Conservation (phyloP, 2,329 filamentous ascomycete genomes). For the Zymoseptoria ardabiliae region DNA sequence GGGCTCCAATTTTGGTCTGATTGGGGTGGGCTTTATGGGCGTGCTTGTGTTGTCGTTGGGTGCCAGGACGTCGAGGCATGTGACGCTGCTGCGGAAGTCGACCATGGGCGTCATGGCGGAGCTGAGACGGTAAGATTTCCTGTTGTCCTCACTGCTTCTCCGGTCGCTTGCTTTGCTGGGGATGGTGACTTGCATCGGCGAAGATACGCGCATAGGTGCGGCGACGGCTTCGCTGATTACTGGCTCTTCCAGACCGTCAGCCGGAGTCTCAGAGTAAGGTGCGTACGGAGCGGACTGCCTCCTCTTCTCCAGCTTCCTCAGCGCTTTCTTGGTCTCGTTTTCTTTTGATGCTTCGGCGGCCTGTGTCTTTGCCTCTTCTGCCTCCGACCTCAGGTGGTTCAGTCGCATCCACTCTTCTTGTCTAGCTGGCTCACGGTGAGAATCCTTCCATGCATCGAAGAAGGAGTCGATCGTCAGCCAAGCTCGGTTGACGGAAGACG, state of each 20-base stretch:
- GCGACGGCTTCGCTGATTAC: neutral
- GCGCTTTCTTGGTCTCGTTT: neutral
- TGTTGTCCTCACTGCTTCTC: neutral
- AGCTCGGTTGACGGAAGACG: neutral
- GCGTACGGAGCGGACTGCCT: neutral
- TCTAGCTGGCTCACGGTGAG: neutral
- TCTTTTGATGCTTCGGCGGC: neutral
- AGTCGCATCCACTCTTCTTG: neutral
- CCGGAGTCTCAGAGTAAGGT: neutral
- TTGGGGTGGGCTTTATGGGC: too few relatives aligned
- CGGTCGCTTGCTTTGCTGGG: neutral
- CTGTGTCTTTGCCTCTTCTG: neutral
- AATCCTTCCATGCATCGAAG: slow-evolving; percentile 11
- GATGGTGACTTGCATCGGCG: neutral
- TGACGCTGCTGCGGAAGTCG: neutral
- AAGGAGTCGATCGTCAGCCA: slow-evolving; percentile 9
- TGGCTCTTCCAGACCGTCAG: neutral
- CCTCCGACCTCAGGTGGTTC: neutral
- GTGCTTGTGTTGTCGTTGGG: neutral
- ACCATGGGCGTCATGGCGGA: neutral
- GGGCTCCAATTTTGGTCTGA: neutral
- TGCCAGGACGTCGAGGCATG: neutral
- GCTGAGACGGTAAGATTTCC: neutral
- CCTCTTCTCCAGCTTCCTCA: neutral
- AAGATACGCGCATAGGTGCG: neutral